Conservation (phyloP, 768 basidiomycete species). For the Xerocomus brunneocitrinus region DNA sequence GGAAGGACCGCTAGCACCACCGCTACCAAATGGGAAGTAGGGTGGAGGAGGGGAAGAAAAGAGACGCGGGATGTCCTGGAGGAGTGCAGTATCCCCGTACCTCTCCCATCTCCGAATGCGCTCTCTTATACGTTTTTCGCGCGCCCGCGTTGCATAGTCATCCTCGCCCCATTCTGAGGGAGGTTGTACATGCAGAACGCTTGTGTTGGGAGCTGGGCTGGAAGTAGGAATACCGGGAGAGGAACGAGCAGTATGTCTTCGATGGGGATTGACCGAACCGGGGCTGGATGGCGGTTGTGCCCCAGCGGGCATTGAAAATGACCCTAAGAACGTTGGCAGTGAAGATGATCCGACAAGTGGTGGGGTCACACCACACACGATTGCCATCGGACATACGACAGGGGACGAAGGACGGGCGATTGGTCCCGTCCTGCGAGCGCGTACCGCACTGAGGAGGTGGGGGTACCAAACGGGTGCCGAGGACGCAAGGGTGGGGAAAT, state of each 20-base stretch:
- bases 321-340: conserved; percentile 8
- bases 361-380: conserved; percentile 86
- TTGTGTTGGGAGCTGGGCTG: conserved; percentile 30
- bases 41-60: conserved; percentile 26
- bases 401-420: conserved; percentile 57
- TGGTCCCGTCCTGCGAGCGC: conserved; percentile 64
- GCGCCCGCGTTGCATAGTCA: conserved; percentile 55
- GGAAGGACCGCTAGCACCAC: conserved; percentile 1
- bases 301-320: conserved; percentile 10
- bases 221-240: conserved; percentile 15
- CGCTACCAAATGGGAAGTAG: conserved; percentile 3
- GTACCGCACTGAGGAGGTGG: conserved; percentile 72
- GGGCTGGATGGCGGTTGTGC: conserved; percentile 10
- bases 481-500: conserved; percentile 70
- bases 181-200: neutral
- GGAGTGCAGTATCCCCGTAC: conserved; percentile 48
- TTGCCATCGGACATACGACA: conserved; percentile 65
- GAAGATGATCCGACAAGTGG: conserved; percentile 51
- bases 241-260: conserved; percentile 18
- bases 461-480: conserved; percentile 79
- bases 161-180: conserved; percentile 62
- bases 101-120: conserved; percentile 74
- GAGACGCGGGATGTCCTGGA: conserved; percentile 61
- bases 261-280: neutral
- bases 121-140: conserved; percentile 69